Evolutionary conservation across 441 rosid genomes (phyloP).

Genomic region (Adansonia rubrostipa): DNA sequence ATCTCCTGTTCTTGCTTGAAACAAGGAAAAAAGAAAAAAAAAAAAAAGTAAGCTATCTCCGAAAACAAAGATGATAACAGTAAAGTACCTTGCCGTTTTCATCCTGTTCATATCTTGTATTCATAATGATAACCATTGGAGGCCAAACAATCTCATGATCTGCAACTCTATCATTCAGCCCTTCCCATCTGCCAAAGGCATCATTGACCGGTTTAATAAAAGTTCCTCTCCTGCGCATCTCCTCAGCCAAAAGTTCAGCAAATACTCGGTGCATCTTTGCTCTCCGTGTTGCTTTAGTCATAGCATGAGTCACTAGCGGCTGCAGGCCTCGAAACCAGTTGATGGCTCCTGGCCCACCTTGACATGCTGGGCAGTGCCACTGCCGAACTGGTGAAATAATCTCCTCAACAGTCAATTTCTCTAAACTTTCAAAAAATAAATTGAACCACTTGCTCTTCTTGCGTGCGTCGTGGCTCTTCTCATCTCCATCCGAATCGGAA

Average conservation of each 20-base stretch:
- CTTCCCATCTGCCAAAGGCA: constrained; percentile 55
- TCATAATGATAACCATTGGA: constrained; percentile 55
- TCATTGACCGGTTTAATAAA: constrained; percentile 41
- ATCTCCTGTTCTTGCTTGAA: not conserved
- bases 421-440: constrained; percentile 42
- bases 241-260: constrained; percentile 47
- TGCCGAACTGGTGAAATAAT: constrained; percentile 43
- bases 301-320: constrained; percentile 49
- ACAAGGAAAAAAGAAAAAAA: not conserved
- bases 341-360: constrained; percentile 54
- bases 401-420: constrained; percentile 39
- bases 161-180: constrained; percentile 40
- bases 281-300: constrained; percentile 44
- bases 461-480: constrained; percentile 41
- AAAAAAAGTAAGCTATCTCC: not conserved
- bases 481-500: constrained; percentile 48
- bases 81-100: constrained; percentile 48
- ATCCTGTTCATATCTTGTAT: constrained; percentile 50
- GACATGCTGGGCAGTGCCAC: constrained; percentile 62
- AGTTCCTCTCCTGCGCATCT: constrained; percentile 45
- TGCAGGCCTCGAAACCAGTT: constrained; percentile 56
- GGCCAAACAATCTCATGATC: constrained; percentile 58
- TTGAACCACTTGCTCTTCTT: constrained; percentile 44
- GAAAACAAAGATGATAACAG: not conserved
- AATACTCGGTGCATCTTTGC: constrained; percentile 47